phyloP scores from a whole-genome alignment of 176 grass and related monocot species.

The Elaeis guineensis region DNA sequence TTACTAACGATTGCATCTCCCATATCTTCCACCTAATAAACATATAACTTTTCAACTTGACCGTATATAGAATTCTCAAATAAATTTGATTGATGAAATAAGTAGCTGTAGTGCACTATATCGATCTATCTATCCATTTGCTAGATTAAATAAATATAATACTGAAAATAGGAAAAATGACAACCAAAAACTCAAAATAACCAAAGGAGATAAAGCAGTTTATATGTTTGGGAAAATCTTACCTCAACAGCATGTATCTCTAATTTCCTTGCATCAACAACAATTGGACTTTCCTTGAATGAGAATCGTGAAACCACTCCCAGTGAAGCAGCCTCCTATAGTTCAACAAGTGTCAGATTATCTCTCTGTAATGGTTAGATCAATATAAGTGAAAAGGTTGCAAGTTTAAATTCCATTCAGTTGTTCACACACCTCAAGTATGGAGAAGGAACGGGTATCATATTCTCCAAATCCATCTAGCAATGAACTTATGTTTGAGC shows the following conservation, averaged over 20 bases:
- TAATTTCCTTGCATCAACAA: constrained; percentile 79
- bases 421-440: constrained; percentile 53
- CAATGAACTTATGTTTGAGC: constrained; percentile 64
- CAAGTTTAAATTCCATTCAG: too few species aligned
- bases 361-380: background rate
- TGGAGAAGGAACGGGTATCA: constrained; percentile 74
- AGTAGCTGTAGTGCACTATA: too few species aligned
- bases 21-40: too few species aligned
- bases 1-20: too few species aligned
- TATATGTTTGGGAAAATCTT: background rate
- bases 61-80: too few species aligned
- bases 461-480: constrained; percentile 94
- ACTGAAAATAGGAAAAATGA: too few species aligned
- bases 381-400: background rate
- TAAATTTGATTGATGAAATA: too few species aligned
- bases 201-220: too few species aligned
- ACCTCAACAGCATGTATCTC: constrained; percentile 69
- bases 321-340: constrained; percentile 64
- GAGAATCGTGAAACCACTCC: constrained; percentile 49
- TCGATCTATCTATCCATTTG: too few species aligned
- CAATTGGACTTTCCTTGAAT: constrained; percentile 58
- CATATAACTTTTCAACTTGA: too few species aligned
- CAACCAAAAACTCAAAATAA: too few species aligned
- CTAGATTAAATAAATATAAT: too few species aligned
- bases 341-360: constrained; percentile 12